phyloP scores from a whole-genome alignment of 73 alveolate genomes.

The Paramecium biaurelia region DNA sequence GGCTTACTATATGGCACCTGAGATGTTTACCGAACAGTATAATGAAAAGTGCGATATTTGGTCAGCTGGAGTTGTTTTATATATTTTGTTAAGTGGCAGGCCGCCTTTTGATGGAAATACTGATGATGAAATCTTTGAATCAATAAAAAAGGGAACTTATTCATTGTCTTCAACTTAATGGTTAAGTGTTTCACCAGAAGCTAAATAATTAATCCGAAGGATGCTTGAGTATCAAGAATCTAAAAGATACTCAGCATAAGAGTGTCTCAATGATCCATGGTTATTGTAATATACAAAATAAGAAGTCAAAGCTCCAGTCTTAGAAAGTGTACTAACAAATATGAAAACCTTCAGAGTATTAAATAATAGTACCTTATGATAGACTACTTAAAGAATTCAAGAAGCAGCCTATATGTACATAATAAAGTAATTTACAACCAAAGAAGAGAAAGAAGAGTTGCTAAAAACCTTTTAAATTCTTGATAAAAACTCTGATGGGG shows the following conservation, averaged over 20 bases:
- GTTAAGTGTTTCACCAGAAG: constrained; percentile 73
- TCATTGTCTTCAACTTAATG: constrained; percentile 65
- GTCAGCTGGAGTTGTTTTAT: constrained; percentile 68
- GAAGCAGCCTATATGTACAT: constrained; percentile 62
- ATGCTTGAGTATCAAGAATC: constrained; percentile 68
- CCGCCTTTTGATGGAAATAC: constrained; percentile 74
- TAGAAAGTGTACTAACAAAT: constrained; percentile 19
- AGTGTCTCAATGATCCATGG: constrained; percentile 80
- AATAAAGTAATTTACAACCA: constrained; percentile 54
- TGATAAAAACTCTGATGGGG: constrained; percentile 63
- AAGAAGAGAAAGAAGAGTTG: constrained; percentile 61
- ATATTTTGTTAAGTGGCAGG: constrained; percentile 61
- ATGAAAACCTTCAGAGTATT: constrained; percentile 52
- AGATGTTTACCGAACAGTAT: constrained; percentile 58
- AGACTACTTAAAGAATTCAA: constrained; percentile 53
- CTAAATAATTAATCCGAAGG: constrained; percentile 75
- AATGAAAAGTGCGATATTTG: constrained; percentile 70
- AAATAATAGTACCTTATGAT: neutral
- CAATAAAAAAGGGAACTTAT: constrained; percentile 66
- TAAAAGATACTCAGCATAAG: constrained; percentile 75
- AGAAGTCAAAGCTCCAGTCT: constrained; percentile 13
- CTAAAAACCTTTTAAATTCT: constrained; percentile 43
- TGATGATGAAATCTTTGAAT: constrained; percentile 66
- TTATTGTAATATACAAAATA: constrained; percentile 12
- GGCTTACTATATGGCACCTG: constrained; percentile 69